These are phyloP conservation scores for Pholiota molesta DNA, from an alignment of 768 basidiomycete genomes.

Conservation along the genomic window DNA sequence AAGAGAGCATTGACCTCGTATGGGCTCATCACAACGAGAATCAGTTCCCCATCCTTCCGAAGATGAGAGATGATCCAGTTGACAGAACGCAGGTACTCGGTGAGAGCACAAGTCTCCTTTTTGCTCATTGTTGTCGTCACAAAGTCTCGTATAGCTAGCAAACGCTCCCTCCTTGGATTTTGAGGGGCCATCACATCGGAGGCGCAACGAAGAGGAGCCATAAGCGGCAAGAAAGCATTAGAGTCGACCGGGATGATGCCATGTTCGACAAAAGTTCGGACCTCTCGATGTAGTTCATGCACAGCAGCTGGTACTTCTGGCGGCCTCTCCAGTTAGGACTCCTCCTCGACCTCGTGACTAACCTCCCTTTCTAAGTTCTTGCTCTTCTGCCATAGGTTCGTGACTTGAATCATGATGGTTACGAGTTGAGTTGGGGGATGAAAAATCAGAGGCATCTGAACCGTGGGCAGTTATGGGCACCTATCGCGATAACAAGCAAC, in stretches of 20 bases:
- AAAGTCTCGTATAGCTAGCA: conserved; percentile 40
- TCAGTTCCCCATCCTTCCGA: neutral
- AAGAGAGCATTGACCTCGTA: conserved; percentile 41
- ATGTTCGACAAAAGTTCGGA: conserved; percentile 29
- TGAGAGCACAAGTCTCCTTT: conserved; percentile 12
- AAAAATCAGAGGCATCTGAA: too few relatives aligned
- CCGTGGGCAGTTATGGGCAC: too few relatives aligned
- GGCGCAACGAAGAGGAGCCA: conserved; percentile 20
- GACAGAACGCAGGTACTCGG: conserved; percentile 39
- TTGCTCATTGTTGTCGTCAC: conserved; percentile 27
- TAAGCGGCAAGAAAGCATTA: conserved; percentile 21
- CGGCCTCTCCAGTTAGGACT: conserved; percentile 41
- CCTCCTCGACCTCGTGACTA: conserved; percentile 42
- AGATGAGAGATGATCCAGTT: conserved; percentile 43
- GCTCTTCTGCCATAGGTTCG: conserved; percentile 45
- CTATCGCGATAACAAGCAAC: too few relatives aligned
- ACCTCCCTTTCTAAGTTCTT: conserved; percentile 56
- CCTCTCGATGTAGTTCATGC: conserved; percentile 28
- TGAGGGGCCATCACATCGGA: conserved; percentile 8
- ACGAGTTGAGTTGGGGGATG: neutral
- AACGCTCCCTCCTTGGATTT: conserved; percentile 21
- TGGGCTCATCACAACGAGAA: conserved; percentile 42
- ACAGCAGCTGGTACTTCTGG: conserved; percentile 26
- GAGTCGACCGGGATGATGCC: conserved; percentile 28
- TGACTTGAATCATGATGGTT: conserved; percentile 20